phyloP scores from a whole-genome alignment of 352 stramenopile species.

The Phytophthora cactorum region DNA sequence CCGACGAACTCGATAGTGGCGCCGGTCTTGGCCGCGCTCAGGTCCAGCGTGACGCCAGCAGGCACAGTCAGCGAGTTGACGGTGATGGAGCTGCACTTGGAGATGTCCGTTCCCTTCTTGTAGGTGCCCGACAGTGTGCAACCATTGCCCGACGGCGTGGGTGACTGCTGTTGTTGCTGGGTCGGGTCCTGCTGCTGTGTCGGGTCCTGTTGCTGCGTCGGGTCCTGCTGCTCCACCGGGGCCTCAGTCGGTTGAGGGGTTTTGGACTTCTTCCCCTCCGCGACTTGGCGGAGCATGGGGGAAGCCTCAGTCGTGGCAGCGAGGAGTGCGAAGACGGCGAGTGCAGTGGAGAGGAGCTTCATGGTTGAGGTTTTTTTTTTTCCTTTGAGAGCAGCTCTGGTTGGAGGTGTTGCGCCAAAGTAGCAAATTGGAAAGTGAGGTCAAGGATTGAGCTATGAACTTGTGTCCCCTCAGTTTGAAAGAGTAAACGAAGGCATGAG shows the following conservation, averaged over 20 bases:
- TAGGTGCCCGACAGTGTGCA: slow-evolving; percentile 36
- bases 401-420: neutral
- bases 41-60: neutral
- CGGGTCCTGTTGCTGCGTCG: neutral
- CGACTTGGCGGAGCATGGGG: slow-evolving; percentile 23
- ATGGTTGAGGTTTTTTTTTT: slow-evolving; percentile 2
- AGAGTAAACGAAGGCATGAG: neutral
- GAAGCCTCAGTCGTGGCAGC: slow-evolving; percentile 12
- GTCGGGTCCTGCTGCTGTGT: slow-evolving; percentile 1
- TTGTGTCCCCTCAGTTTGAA: neutral
- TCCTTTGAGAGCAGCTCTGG: neutral
- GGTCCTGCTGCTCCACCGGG: neutral
- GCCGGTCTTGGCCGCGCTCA: slow-evolving; percentile 32
- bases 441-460: neutral
- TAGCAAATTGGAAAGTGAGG: neutral
- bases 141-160: neutral
- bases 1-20: slow-evolving; percentile 36
- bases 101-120: slow-evolving; percentile 34
- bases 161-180: neutral
- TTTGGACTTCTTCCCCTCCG: slow-evolving; percentile 13
- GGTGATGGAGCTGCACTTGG: neutral
- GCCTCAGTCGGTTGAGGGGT: neutral
- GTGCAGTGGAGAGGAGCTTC: slow-evolving; percentile 9
- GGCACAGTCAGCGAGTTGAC: neutral
- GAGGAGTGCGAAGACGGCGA: slow-evolving; percentile 15